phyloP scores from a whole-genome alignment of 225 moss, liverwort and hornwort genomes.

The Pseudoscleropodium purum region DNA sequence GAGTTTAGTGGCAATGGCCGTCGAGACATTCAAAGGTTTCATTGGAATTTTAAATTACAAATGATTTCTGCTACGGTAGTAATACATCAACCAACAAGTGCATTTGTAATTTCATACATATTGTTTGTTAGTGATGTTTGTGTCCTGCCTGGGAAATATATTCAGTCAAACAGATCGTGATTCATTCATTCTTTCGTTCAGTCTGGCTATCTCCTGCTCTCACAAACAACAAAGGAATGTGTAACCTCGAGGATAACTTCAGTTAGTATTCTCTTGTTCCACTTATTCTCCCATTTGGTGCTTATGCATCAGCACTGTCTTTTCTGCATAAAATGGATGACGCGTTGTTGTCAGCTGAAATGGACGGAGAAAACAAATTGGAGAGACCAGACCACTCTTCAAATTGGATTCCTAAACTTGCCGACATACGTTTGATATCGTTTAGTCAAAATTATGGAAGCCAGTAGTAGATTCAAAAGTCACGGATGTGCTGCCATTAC shows the following conservation, averaged over 20 bases:
- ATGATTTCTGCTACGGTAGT: not conserved
- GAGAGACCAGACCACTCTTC: too few relatives aligned
- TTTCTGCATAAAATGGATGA: not conserved
- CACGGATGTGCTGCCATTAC: not conserved
- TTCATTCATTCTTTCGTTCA: not conserved
- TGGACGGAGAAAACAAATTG: not conserved
- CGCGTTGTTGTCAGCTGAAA: not conserved
- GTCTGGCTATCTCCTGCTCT: not conserved
- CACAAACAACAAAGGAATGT: not conserved
- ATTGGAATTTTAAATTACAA: not conserved
- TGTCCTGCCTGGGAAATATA: not conserved
- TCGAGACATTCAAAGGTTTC: not conserved
- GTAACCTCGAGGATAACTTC: too few relatives aligned
- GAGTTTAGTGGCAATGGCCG: not conserved
- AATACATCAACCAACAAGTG: not conserved
- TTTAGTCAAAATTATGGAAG: too few relatives aligned
- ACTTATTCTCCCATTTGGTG: conserved; percentile 18
- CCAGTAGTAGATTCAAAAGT: too few relatives aligned
- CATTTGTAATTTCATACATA: not conserved
- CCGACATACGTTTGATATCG: too few relatives aligned
- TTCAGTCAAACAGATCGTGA: not conserved
- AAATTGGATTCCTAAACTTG: too few relatives aligned
- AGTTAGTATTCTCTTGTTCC: not conserved
- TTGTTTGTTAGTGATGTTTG: not conserved
- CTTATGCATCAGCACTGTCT: conserved; percentile 5